Evolutionary conservation across 1,139 yeast genomes (phyloP).

Genomic region (Yamadazyma diospyri): DNA sequence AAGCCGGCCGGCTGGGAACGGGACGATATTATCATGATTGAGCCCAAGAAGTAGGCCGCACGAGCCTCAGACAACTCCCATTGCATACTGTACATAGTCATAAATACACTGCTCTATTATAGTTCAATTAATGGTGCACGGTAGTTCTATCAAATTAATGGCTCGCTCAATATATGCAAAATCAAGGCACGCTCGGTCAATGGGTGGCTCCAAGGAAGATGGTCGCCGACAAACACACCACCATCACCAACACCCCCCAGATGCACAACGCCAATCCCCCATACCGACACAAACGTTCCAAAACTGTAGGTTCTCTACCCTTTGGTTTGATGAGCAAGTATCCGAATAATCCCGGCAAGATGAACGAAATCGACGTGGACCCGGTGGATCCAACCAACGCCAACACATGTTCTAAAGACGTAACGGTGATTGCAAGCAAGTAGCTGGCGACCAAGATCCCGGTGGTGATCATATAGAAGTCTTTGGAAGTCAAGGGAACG

Average conservation of each 20-base stretch:
- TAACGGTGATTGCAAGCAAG: conserved; percentile 70
- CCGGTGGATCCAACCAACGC: conserved; percentile 97
- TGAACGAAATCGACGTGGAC: conserved; percentile 88
- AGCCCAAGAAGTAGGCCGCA: not conserved
- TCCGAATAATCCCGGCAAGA: conserved; percentile 89
- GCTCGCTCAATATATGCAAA: too few species aligned
- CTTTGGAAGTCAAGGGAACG: conserved; percentile 49
- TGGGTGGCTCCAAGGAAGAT: conserved; percentile 59
- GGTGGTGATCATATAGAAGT: conserved; percentile 64
- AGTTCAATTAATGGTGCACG: too few species aligned
- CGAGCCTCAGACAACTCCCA: not conserved
- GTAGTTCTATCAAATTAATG: too few species aligned
- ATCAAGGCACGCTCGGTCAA: conserved; percentile 18
- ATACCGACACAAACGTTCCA: conserved; percentile 46
- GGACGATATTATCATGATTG: conserved; percentile 34
- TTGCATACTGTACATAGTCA: too few species aligned
- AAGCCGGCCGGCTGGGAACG: conserved; percentile 64
- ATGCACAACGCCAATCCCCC: conserved; percentile 58
- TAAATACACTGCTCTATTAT: too few species aligned
- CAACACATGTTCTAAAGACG: conserved; percentile 77
- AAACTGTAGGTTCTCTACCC: conserved; percentile 32
- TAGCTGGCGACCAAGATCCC: conserved; percentile 61
- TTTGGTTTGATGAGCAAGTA: conserved; percentile 57
- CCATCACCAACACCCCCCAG: conserved; percentile 80
- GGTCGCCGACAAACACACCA: conserved; percentile 74